phyloP scores from a whole-genome alignment of 176 grass and related monocot species.

The Triticum dicoccoides region DNA sequence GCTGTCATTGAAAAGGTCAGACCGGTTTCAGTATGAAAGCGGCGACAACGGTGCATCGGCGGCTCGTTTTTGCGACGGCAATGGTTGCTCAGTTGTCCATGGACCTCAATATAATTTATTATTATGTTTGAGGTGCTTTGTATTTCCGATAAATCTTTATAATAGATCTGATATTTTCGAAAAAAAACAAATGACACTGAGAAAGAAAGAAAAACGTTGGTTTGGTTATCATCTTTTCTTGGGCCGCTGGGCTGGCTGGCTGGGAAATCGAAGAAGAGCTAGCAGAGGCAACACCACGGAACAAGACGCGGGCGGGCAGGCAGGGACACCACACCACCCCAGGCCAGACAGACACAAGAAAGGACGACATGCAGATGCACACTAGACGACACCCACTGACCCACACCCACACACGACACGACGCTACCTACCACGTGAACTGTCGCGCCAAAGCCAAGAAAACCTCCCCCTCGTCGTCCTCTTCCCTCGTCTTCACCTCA shows the following conservation, averaged over 20 bases:
- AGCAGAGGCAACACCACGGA: not conserved
- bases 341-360: not conserved
- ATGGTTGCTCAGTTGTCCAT: too few relatives aligned
- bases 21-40: too few relatives aligned
- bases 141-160: too few relatives aligned
- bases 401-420: slow-evolving; percentile 2
- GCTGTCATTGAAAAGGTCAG: too few relatives aligned
- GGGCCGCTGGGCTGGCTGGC: not conserved
- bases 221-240: too few relatives aligned
- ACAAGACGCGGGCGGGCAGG: not conserved
- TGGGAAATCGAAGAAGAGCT: not conserved
- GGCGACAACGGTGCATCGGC: too few relatives aligned
- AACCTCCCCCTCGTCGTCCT: not conserved
- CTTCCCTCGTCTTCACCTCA: not conserved
- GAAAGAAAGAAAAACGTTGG: too few relatives aligned
- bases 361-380: not conserved
- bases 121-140: too few relatives aligned
- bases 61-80: too few relatives aligned
- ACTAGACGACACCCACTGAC: slow-evolving; percentile 8
- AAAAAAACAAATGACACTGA: too few relatives aligned
- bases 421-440: slow-evolving; percentile 19
- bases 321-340: not conserved
- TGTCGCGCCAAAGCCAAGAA: slow-evolving; percentile 7
- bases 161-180: too few relatives aligned
- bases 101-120: too few relatives aligned